These are phyloP conservation scores for Phaeosphaeriaceae sp. DNA, from an alignment of 2,329 filamentous ascomycete species.

Conservation along the genomic window DNA sequence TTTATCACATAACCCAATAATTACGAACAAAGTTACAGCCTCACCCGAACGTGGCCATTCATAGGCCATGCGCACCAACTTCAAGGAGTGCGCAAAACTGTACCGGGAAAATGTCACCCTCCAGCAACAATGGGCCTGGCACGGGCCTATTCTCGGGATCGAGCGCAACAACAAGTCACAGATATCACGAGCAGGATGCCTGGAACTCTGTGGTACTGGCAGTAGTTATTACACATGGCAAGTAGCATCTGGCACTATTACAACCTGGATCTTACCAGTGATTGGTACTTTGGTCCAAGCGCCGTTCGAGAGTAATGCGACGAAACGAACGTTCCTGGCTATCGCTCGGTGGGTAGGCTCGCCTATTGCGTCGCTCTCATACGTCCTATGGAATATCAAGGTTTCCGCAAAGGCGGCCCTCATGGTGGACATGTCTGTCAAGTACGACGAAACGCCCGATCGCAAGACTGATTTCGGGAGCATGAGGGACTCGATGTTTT, in stretches of 20 bases:
- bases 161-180: conserved; percentile 23
- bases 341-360: conserved; percentile 47
- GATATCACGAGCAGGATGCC: conserved; percentile 43
- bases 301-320: conserved; percentile 51
- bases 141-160: conserved; percentile 23
- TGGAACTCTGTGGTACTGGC: conserved; percentile 42
- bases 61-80: conserved; percentile 14
- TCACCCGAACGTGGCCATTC: background rate
- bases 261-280: conserved; percentile 50
- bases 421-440: conserved; percentile 49
- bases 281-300: conserved; percentile 50
- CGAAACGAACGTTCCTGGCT: conserved; percentile 44
- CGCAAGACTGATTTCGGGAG: conserved; percentile 43
- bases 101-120: conserved; percentile 9
- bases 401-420: conserved; percentile 48
- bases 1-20: background rate
- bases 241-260: conserved; percentile 42
- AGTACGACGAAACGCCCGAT: conserved; percentile 36
- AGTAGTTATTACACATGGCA: conserved; percentile 43
- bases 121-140: conserved; percentile 23
- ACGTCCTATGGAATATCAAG: conserved; percentile 52
- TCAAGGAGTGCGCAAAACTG: background rate
- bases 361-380: conserved; percentile 46
- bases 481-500: conserved; percentile 53
- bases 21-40: background rate